A percentile compares a stretch with the other conserved stretches of the same genome.
Evolutionary conservation across 768 basidiomycete species (phyloP).

Genomic region (Bullera alba): DNA sequence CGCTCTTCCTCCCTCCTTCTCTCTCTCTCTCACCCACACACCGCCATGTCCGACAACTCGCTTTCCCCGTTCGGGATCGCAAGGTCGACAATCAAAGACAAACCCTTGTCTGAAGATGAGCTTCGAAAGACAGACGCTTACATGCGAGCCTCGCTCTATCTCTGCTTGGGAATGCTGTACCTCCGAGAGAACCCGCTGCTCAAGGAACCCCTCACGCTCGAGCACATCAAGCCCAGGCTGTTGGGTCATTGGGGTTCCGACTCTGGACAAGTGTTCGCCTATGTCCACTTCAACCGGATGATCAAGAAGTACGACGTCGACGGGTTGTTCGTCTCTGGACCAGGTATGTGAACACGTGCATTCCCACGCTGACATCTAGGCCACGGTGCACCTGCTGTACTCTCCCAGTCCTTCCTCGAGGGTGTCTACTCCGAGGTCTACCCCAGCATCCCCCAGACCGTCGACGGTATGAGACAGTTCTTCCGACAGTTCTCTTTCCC

Average conservation of each 20-base stretch:
- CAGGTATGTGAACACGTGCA: not conserved
- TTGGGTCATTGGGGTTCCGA: slow-evolving; percentile 69
- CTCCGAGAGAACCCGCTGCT: slow-evolving; percentile 65
- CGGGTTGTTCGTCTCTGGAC: slow-evolving; percentile 67
- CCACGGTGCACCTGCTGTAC: slow-evolving; percentile 78
- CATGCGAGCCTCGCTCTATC: slow-evolving; percentile 38
- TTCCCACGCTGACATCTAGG: slow-evolving; percentile 45
- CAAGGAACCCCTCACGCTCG: slow-evolving; percentile 50
- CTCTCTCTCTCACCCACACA: not conserved
- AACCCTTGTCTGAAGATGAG: slow-evolving; percentile 31
- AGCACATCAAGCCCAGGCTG: slow-evolving; percentile 69
- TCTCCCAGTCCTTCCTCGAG: slow-evolving; percentile 79
- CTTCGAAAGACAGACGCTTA: slow-evolving; percentile 34
- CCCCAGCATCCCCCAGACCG: slow-evolving; percentile 31
- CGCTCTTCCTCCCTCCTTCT: not conserved
- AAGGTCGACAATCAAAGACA: slow-evolving; percentile 28
- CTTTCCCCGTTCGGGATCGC: slow-evolving; percentile 28
- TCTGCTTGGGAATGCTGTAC: slow-evolving; percentile 67
- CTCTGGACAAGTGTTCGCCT: slow-evolving; percentile 62
- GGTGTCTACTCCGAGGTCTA: slow-evolving; percentile 49
- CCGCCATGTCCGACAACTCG: not conserved
- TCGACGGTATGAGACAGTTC: slow-evolving; percentile 49
- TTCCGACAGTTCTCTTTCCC: slow-evolving; percentile 72
- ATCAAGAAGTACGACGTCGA: slow-evolving; percentile 50
- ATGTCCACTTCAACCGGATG: slow-evolving; percentile 58